Conservation (phyloP, 1,139 yeast species). For the Lizanozyma gosingica region DNA sequence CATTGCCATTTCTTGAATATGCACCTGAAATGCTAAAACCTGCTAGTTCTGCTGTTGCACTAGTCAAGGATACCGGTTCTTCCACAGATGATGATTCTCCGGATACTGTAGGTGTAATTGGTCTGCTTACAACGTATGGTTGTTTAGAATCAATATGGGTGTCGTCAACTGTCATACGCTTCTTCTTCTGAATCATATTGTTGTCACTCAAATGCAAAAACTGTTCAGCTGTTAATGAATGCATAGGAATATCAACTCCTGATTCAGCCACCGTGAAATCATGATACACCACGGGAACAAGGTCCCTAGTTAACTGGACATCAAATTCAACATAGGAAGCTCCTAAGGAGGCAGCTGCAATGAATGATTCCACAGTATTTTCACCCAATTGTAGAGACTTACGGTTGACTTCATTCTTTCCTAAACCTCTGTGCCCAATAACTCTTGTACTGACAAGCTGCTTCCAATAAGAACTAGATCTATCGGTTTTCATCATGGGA, state of each 20-base stretch:
- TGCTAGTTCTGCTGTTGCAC: background rate
- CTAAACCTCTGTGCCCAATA: conserved; percentile 94
- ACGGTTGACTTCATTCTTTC: conserved; percentile 62
- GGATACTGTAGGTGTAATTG: background rate
- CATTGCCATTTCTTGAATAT: background rate
- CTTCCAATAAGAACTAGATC: conserved; percentile 87
- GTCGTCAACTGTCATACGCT: background rate
- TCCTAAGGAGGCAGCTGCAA: conserved; percentile 94
- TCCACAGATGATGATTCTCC: background rate
- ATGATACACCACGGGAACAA: conserved; percentile 88
- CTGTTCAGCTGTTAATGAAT: conserved; percentile 81
- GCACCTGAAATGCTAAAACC: no score
- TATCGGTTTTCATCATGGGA: conserved; percentile 55
- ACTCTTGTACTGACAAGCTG: conserved; percentile 82
- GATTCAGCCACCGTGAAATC: conserved; percentile 94
- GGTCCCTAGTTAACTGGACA: conserved; percentile 92
- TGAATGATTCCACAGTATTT: conserved; percentile 89
- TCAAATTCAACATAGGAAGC: conserved; percentile 92
- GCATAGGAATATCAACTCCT: conserved; percentile 96
- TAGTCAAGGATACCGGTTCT: background rate
- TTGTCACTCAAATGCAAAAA: conserved; percentile 57
- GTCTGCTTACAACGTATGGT: background rate
- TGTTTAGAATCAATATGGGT: background rate
- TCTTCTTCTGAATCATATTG: conserved; percentile 1
- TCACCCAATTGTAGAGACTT: conserved; percentile 90